These are phyloP conservation scores for Mucor plumbeus DNA, from an alignment of 371 early-diverging fungal genomes.

Conservation along the genomic window DNA sequence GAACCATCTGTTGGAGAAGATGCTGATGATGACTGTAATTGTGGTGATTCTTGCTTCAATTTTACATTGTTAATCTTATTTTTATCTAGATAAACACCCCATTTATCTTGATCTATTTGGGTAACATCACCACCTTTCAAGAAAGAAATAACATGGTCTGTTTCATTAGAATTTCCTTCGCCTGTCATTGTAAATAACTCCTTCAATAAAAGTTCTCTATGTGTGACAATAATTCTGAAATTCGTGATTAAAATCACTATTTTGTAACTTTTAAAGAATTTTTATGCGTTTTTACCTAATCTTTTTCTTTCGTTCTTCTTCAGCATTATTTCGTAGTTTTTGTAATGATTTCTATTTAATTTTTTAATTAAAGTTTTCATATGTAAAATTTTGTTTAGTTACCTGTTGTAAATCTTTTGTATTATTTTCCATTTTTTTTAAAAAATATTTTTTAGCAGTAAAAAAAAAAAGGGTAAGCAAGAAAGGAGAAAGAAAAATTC, in stretches of 20 bases:
- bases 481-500: neutral
- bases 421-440: slow-evolving; percentile 8
- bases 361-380: neutral
- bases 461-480: neutral
- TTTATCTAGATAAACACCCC: slow-evolving; percentile 40
- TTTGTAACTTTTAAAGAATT: neutral
- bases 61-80: slow-evolving; percentile 34
- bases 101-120: slow-evolving; percentile 41
- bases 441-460: neutral
- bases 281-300: slow-evolving; percentile 29
- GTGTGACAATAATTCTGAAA: slow-evolving; percentile 34
- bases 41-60: slow-evolving; percentile 17
- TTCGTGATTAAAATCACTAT: neutral
- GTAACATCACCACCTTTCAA: slow-evolving; percentile 39
- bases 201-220: slow-evolving; percentile 39
- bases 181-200: slow-evolving; percentile 45
- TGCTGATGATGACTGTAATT: neutral
- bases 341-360: slow-evolving; percentile 27
- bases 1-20: slow-evolving; percentile 6
- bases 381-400: neutral
- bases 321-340: slow-evolving; percentile 37
- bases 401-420: slow-evolving; percentile 9
- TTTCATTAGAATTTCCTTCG: slow-evolving; percentile 14
- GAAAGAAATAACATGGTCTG: slow-evolving; percentile 32
- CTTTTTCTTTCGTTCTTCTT: slow-evolving; percentile 37